These are phyloP conservation scores for Lepidopterella palustris DNA, from an alignment of 495 filamentous ascomycete species.

Conservation along the genomic window DNA sequence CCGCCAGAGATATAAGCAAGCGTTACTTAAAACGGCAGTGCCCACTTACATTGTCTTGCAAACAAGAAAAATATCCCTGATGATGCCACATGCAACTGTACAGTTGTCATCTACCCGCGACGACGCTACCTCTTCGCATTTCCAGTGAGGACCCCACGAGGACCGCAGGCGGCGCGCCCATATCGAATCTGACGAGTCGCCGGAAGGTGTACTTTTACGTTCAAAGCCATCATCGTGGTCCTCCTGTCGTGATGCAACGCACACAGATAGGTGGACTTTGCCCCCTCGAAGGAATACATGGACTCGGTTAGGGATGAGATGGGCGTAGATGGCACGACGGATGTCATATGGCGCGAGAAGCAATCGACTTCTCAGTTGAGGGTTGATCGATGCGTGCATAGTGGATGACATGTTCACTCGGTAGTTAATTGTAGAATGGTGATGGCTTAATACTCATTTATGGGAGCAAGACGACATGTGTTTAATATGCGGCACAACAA, in stretches of 20 bases:
- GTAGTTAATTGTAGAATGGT: too few species aligned
- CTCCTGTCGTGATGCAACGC: not conserved
- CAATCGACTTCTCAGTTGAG: slow-evolving; percentile 13
- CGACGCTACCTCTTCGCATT: not conserved
- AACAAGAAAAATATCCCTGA: not conserved
- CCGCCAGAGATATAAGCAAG: not conserved
- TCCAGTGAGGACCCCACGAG: slow-evolving; percentile 3
- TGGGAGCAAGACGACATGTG: too few species aligned
- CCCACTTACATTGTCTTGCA: slow-evolving; percentile 2
- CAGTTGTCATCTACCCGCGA: not conserved
- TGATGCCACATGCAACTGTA: not conserved
- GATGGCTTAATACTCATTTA: too few species aligned
- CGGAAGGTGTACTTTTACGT: not conserved
- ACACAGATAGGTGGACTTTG: slow-evolving; percentile 1
- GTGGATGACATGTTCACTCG: too few species aligned
- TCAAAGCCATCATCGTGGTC: not conserved
- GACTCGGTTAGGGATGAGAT: slow-evolving; percentile 10
- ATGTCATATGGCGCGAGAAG: slow-evolving; percentile 5
- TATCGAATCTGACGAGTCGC: not conserved
- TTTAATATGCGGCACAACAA: too few species aligned
- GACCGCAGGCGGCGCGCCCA: slow-evolving; percentile 1
- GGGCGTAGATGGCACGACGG: slow-evolving; percentile 13
- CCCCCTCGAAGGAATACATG: slow-evolving; percentile 1
- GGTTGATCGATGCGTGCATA: not conserved
- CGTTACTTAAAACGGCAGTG: not conserved